Evolutionary conservation across 257 asterid genomes (phyloP), one percentile per base, ranked within the genome.

Genomic region (Ocimum tenuiflorum): DNA sequence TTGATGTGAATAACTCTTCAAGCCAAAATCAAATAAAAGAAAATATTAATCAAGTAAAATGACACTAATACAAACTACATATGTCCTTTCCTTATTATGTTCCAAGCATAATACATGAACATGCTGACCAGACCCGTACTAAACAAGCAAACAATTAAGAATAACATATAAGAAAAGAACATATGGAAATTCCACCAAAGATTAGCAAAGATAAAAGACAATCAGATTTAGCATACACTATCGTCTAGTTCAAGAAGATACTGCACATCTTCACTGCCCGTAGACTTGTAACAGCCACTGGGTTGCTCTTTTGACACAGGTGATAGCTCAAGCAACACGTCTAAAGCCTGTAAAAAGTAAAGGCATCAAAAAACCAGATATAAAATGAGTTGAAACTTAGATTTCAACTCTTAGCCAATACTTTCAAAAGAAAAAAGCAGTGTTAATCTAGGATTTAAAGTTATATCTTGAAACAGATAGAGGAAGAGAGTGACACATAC

Each of bases 321-420:
- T 62, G 96, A 82, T 65, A 89, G 70, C 63, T 86, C 95, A 65
- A 92, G 90, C 78, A 92, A 72, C 54, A 77, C 69, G 58, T 85
- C 84, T 57, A 92, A 79, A 58, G 96, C 99, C 99, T 92, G 86
- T 31, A 72, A 78, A 70, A 69, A 51, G 65, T 29, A 38, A 49
- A 66, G 24, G 54, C 20, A 14, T 20, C 35, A 70, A 53, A 43
- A 20, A 45, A 27, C 63, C 65, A 65, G 6, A 20, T 15, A 33
- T 36, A 1, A 18, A 39, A 35, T 19, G 60, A 22, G 19, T 20
- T 31, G 49, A 59, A 49, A 18, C 42, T 19, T 57, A 47, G 51
- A 51, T 19, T 8, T 54, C 12, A 62, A 52, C 24, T 48, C 64
- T 61, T 18, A 58, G 20, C 63, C 43, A 38, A 45, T 35, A 62